These are phyloP conservation scores for Annulohypoxylon stygium DNA, from an alignment of 495 filamentous ascomycete species.

Conservation along the genomic window DNA sequence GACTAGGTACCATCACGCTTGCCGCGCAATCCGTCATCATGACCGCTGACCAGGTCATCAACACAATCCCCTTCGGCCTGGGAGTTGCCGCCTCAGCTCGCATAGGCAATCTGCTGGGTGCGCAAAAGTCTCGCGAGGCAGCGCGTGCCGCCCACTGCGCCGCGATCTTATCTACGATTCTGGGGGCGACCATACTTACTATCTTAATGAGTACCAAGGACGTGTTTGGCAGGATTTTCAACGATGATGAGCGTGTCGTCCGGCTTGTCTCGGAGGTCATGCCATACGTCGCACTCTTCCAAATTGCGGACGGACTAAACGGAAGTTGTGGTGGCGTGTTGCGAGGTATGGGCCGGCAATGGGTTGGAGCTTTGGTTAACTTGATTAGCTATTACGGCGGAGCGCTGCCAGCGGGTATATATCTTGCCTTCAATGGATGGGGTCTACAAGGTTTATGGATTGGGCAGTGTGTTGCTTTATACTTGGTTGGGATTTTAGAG, in stretches of 20 bases:
- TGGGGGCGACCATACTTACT: slow-evolving; percentile 76
- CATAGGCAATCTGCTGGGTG: slow-evolving; percentile 86
- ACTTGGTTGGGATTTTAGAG: slow-evolving; percentile 82
- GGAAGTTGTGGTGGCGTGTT: slow-evolving; percentile 86
- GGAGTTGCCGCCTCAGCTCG: slow-evolving; percentile 86
- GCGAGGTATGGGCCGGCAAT: slow-evolving; percentile 88
- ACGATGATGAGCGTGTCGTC: slow-evolving; percentile 81
- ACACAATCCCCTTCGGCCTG: slow-evolving; percentile 91
- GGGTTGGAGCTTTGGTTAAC: slow-evolving; percentile 90
- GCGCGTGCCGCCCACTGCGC: slow-evolving; percentile 81
- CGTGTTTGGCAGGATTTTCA: slow-evolving; percentile 86
- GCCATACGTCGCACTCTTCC: slow-evolving; percentile 92
- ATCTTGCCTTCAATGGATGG: slow-evolving; percentile 90
- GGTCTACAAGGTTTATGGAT: slow-evolving; percentile 87
- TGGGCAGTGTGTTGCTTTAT: slow-evolving; percentile 90
- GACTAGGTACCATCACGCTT: slow-evolving; percentile 83
- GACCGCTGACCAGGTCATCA: slow-evolving; percentile 93
- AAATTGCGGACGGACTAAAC: slow-evolving; percentile 91
- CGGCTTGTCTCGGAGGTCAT: slow-evolving; percentile 82
- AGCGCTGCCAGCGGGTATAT: slow-evolving; percentile 86
- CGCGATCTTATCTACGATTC: slow-evolving; percentile 77
- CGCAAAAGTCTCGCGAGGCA: slow-evolving; percentile 75
- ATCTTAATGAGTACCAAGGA: slow-evolving; percentile 80
- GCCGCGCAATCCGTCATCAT: slow-evolving; percentile 94
- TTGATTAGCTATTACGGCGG: slow-evolving; percentile 89